A percentile compares a stretch with the other conserved stretches of the same genome.
Evolutionary conservation across 2,329 filamentous ascomycete genomes (phyloP).

Genomic region (Claviceps paspali): DNA sequence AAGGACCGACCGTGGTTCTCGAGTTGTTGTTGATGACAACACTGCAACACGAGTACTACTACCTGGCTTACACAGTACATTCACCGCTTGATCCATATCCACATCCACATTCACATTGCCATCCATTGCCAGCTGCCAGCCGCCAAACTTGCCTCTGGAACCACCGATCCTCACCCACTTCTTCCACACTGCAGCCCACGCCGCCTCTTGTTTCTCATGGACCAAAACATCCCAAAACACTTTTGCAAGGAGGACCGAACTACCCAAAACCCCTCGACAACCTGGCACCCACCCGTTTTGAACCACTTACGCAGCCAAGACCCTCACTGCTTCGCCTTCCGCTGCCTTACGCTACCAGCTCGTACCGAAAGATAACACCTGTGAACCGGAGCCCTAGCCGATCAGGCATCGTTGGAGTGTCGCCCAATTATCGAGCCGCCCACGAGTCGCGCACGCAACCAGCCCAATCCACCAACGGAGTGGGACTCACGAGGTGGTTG

Average conservation of each 20-base stretch:
- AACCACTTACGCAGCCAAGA: neutral
- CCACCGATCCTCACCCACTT: too few relatives aligned
- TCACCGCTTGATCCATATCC: neutral
- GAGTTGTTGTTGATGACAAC: too few relatives aligned
- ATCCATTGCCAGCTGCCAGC: neutral
- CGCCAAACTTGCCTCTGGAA: too few relatives aligned
- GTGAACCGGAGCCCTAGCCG: neutral
- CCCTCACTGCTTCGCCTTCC: neutral
- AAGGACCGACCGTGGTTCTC: too few relatives aligned
- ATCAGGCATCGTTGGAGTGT: slow-evolving; percentile 1
- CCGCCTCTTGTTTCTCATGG: neutral
- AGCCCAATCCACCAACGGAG: neutral
- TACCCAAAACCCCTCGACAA: neutral
- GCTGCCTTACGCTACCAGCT: too few relatives aligned
- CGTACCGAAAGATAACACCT: too few relatives aligned
- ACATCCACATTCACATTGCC: neutral
- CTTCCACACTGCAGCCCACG: too few relatives aligned
- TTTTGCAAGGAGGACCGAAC: too few relatives aligned
- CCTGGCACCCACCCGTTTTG: neutral
- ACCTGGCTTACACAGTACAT: too few relatives aligned
- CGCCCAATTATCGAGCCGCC: neutral
- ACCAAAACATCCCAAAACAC: too few relatives aligned
- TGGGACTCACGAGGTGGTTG: neutral
- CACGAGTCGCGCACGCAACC: slow-evolving; percentile 1
- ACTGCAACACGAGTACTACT: too few relatives aligned